Conservation (phyloP, 805 yeast species). For the Saccharomycopsis javanensis region DNA sequence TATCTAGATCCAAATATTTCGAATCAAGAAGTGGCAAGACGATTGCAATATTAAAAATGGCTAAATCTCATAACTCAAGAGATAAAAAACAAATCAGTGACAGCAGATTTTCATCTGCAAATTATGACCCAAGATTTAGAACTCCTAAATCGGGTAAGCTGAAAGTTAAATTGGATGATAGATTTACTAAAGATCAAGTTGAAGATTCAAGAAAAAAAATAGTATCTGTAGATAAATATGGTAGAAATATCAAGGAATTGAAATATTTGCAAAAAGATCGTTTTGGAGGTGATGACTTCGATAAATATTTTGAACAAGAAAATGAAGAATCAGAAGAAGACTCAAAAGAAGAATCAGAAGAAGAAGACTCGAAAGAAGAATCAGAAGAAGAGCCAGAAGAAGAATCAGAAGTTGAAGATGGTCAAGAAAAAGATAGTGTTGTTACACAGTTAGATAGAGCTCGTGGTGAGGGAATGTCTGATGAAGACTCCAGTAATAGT, state of each 20-base stretch:
- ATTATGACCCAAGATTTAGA: conserved; percentile 81
- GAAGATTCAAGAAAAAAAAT: conserved; percentile 39
- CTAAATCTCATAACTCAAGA: not conserved
- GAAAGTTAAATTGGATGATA: conserved; percentile 72
- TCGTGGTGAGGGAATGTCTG: conserved; percentile 23
- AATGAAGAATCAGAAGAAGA: conserved; percentile 26
- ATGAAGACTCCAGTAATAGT: conserved; percentile 23
- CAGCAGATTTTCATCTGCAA: conserved; percentile 68
- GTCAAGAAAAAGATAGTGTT: conserved; percentile 21
- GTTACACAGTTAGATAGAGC: conserved; percentile 22
- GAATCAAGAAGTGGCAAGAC: too few species aligned
- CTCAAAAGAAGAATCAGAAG: conserved; percentile 25
- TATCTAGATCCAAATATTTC: too few species aligned
- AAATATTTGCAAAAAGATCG: conserved; percentile 16
- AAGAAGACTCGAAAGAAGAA: conserved; percentile 23
- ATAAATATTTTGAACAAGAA: conserved; percentile 53
- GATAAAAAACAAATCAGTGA: conserved; percentile 39
- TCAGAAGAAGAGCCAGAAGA: conserved; percentile 26
- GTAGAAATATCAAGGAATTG: conserved; percentile 49
- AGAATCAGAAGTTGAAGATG: conserved; percentile 24
- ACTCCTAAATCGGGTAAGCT: conserved; percentile 58
- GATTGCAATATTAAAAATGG: too few species aligned
- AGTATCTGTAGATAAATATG: conserved; percentile 75
- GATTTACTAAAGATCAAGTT: conserved; percentile 60
- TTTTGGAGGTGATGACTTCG: conserved; percentile 39